These are phyloP conservation scores for Penicillium freii DNA, from an alignment of 2,329 filamentous ascomycete species.

Conservation along the genomic window DNA sequence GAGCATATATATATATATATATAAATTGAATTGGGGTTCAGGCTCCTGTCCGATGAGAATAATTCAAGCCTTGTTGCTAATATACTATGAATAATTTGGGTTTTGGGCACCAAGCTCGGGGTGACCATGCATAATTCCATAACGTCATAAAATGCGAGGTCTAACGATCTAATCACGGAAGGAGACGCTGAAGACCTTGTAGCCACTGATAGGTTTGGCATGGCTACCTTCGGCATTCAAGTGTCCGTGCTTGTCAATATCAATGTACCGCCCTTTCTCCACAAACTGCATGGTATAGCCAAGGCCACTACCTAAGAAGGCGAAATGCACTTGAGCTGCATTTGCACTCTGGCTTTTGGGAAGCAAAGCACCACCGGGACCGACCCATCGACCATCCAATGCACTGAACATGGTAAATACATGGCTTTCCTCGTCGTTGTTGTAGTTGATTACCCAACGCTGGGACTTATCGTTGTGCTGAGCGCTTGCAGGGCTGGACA, in stretches of 20 bases:
- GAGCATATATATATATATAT: background rate
- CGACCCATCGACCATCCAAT: slow-evolving; percentile 42
- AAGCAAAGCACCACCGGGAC: slow-evolving; percentile 22
- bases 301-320: slow-evolving; percentile 36
- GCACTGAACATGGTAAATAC: slow-evolving; percentile 45
- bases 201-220: slow-evolving; percentile 15
- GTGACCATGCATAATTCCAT: background rate
- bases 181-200: slow-evolving; percentile 35
- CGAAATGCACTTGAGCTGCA: slow-evolving; percentile 33
- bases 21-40: background rate
- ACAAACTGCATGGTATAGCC: slow-evolving; percentile 36
- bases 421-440: slow-evolving; percentile 30
- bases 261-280: slow-evolving; percentile 22
- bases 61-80: background rate
- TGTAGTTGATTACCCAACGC: slow-evolving; percentile 53
- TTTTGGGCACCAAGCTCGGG: background rate
- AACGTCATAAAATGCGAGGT: background rate
- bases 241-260: slow-evolving; percentile 12
- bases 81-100: background rate
- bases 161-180: slow-evolving; percentile 26
- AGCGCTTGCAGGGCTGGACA: slow-evolving; percentile 26
- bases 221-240: slow-evolving; percentile 5
- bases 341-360: slow-evolving; percentile 10
- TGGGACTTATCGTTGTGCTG: slow-evolving; percentile 46
- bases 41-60: background rate